Base-by-base conservation (phyloP, 768 basidiomycete species). In the Boletus speciosus region DNA sequence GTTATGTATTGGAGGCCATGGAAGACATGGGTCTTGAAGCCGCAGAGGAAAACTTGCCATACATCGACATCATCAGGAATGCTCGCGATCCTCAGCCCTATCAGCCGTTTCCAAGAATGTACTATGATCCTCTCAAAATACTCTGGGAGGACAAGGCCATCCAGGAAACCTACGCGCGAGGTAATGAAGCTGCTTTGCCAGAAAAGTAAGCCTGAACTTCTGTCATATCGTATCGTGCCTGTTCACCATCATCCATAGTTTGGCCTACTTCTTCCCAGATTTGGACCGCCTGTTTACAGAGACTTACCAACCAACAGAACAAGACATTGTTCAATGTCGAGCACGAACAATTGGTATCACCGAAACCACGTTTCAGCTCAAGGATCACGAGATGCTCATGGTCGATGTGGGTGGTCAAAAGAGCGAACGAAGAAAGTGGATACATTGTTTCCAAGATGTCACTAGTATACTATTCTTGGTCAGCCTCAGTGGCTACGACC, bases 381-480 rank as follows among this genome's bases (percentile, higher is more conserved):
- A 80, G 59, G 88, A 86, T 40, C 86, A 91, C 53, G 86, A 90
- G 60, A 85, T 93, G 85, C 77, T 93, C 51, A 91, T 98, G 87
- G 88, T 97, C 52, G 94, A 97, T 65, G 94, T 90, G 35, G 89
- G 89, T 29, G 94, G 94, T 6, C 94, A 97, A 75, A 92, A 95
- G 78, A 91, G 86, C 69, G 93, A 94, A 68, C 75, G 93, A 56
- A 78, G 91, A 70, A 95, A 94, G 70, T 94, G 92, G 92, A 93
- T 93, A 62, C 92, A 93, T 64, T 93, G 90, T 67, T 95, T 94
- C 75, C 91, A 94, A 73, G 90, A 95, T 65, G 93, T 96, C 49
- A 95, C 93, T 4, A 88, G 88, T 58, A 95, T 98, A 49, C 72
- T 97, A 47, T 98, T 98, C 74, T 68, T 96, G 61, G 92, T 93